phyloP scores from a whole-genome alignment of 495 filamentous ascomycete species.

The Penicillium cataractarum region DNA sequence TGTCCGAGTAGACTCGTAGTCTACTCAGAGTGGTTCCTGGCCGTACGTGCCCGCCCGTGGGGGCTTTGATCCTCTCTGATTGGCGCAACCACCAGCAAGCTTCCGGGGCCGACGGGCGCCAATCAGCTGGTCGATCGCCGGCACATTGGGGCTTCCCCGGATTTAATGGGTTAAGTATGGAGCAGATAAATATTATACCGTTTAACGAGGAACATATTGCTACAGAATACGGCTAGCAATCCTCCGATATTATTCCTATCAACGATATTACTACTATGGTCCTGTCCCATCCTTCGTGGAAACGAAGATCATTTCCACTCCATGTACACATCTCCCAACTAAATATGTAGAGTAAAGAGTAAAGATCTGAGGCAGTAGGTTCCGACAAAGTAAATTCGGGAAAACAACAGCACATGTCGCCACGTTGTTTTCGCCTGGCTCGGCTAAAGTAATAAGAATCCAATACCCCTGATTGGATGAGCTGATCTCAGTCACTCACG shows the following conservation, averaged over 20 bases:
- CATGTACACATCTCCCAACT: background rate
- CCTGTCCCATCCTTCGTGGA: background rate
- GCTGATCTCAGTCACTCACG: background rate
- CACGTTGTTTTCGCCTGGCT: background rate
- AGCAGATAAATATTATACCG: background rate
- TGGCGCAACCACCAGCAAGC: slow-evolving; percentile 7
- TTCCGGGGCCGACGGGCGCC: slow-evolving; percentile 15
- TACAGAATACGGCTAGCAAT: too few species aligned
- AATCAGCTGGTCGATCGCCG: slow-evolving; percentile 21
- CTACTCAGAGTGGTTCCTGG: background rate
- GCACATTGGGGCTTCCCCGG: slow-evolving; percentile 27
- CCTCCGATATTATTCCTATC: background rate
- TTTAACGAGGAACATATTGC: background rate
- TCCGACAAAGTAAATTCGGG: too few species aligned
- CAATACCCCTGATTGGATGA: background rate
- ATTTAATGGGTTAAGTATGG: slow-evolving; percentile 19
- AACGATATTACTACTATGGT: background rate
- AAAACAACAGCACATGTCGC: background rate
- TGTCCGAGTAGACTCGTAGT: background rate
- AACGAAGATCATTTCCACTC: background rate
- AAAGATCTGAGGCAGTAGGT: background rate
- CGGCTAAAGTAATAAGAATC: slow-evolving; percentile 3
- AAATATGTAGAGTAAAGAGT: background rate
- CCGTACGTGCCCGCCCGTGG: slow-evolving; percentile 26
- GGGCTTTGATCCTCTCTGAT: background rate